Conservation (phyloP, 345 rosid genomes). For the Noccaea bulbosa region DNA sequence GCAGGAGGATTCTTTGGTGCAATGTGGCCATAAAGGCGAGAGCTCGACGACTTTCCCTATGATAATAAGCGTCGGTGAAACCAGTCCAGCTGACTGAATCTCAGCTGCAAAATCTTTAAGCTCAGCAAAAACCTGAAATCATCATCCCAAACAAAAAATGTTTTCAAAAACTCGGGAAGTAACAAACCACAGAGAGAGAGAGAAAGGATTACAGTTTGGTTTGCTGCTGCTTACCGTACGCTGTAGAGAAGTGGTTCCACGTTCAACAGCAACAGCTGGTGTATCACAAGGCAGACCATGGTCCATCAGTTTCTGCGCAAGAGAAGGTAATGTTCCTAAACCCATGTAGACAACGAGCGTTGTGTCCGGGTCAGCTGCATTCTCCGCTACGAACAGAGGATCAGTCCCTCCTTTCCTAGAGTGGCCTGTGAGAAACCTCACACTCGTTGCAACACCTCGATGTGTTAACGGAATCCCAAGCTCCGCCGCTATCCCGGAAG, state of each 20-base stretch:
- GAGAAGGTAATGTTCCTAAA: slow-evolving; percentile 86
- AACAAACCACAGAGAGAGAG: background rate
- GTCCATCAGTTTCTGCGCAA: slow-evolving; percentile 76
- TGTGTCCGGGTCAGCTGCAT: slow-evolving; percentile 89
- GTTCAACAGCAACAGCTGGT: slow-evolving; percentile 92
- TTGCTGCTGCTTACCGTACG: slow-evolving; percentile 59
- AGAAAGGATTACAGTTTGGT: slow-evolving; percentile 5
- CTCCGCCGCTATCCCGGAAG: slow-evolving; percentile 97
- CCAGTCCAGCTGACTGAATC: slow-evolving; percentile 60
- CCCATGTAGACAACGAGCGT: slow-evolving; percentile 97
- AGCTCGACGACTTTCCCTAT: slow-evolving; percentile 89
- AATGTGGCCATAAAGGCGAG: slow-evolving; percentile 79
- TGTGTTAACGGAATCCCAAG: slow-evolving; percentile 95
- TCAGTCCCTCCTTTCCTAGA: slow-evolving; percentile 90
- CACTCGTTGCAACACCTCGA: slow-evolving; percentile 85
- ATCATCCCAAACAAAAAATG: background rate
- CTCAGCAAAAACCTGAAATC: slow-evolving; percentile 73
- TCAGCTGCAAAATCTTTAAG: slow-evolving; percentile 71
- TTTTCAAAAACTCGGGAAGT: background rate
- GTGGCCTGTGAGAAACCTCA: slow-evolving; percentile 90
- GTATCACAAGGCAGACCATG: slow-evolving; percentile 82
- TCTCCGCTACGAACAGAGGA: slow-evolving; percentile 83
- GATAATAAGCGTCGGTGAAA: slow-evolving; percentile 82
- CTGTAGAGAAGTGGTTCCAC: slow-evolving; percentile 83
- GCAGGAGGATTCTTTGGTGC: slow-evolving; percentile 47